Evolutionary conservation across 345 rosid species (phyloP).

Genomic region (Melastoma malabathricum): DNA sequence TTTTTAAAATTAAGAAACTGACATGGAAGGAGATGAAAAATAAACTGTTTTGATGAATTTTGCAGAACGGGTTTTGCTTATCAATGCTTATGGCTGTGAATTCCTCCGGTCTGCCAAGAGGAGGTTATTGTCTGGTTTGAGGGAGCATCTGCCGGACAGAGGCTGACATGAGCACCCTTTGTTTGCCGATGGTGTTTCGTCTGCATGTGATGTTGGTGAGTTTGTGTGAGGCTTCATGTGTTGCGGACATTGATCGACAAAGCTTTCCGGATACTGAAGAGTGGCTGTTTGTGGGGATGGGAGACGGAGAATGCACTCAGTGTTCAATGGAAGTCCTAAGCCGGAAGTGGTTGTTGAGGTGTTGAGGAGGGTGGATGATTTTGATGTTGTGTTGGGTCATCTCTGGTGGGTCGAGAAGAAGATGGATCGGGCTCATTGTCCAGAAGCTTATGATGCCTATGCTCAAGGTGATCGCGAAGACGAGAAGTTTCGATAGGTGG

Average conservation of each 20-base stretch:
- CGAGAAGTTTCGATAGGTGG: slow-evolving; percentile 34
- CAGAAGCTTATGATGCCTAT: slow-evolving; percentile 74
- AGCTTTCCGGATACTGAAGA: slow-evolving; percentile 43
- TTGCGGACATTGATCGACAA: slow-evolving; percentile 27
- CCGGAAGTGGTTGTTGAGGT: slow-evolving; percentile 56
- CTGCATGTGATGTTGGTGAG: slow-evolving; percentile 20
- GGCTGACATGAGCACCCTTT: too few relatives aligned
- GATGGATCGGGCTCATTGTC: slow-evolving; percentile 41
- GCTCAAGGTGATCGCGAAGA: slow-evolving; percentile 56
- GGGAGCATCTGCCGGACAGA: too few relatives aligned
- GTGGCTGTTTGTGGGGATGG: slow-evolving; percentile 56
- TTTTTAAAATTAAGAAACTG: too few relatives aligned
- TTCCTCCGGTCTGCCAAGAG: too few relatives aligned
- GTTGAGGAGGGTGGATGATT: slow-evolving; percentile 51
- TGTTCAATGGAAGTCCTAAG: slow-evolving; percentile 36
- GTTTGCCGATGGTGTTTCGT: slow-evolving; percentile 1
- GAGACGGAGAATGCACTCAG: slow-evolving; percentile 37
- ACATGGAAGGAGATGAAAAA: too few relatives aligned
- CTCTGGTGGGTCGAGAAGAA: slow-evolving; percentile 72
- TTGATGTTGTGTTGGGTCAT: slow-evolving; percentile 38
- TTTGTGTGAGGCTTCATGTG: slow-evolving; percentile 21
- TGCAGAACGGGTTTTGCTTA: too few relatives aligned
- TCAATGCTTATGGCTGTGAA: too few relatives aligned
- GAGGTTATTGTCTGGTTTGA: too few relatives aligned
- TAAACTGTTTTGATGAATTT: too few relatives aligned